Base-by-base conservation (phyloP, 2,329 filamentous ascomycete species). In the Uncinocarpus reesii region DNA sequence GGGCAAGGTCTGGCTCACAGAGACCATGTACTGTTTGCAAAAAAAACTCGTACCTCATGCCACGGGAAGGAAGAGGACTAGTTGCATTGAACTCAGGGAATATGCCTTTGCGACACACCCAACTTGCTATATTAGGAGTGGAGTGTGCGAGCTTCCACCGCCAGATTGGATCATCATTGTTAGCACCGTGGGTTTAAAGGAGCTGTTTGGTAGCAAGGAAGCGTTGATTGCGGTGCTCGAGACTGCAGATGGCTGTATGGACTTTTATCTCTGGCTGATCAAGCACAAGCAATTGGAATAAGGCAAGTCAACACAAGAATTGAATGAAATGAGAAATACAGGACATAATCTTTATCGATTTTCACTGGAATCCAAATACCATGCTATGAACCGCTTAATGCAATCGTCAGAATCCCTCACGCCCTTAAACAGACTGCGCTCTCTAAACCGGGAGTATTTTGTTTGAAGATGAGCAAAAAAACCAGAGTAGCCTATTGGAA, bases 11-110 rank as follows among this genome's bases (percentile, higher is more conserved):
- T 62, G 60, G 60, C 52, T 59, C 23, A 55, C 52, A 7, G 52
- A 54, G 11, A 56, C 56, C 8, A 62, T 60, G 56, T 54, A 59
- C 24, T 62, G 60, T 42, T 52, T 62, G 20, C 60, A 62, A 40
- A 43, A 51, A 21, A 49, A 51, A 21, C 44, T 62, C 10, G 55
- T 61, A 3, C 56, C 57, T 3, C 56, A 56, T 34, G 52, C 50
- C 23, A 51, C 45, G 8, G 52, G 53, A 13, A 38, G 47, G 32
- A 36, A 52, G 26, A 44, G 26, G 15, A 42, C 49, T 8, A 54
- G 34, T 26, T 59, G 57, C 49, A 35, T 20, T 7, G 55, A 47
- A 21, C 34, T 59, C 23, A 50, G 47, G 23, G 26, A 50, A 7
- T 55, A 54, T 29, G 57, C 57, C 5, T 57, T 58, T 24, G 47